Percentiles rank a stretch among this genome's conserved stretches.
Conservation (phyloP, 495 filamentous ascomycete species). For the Penicillium lividum region DNA sequence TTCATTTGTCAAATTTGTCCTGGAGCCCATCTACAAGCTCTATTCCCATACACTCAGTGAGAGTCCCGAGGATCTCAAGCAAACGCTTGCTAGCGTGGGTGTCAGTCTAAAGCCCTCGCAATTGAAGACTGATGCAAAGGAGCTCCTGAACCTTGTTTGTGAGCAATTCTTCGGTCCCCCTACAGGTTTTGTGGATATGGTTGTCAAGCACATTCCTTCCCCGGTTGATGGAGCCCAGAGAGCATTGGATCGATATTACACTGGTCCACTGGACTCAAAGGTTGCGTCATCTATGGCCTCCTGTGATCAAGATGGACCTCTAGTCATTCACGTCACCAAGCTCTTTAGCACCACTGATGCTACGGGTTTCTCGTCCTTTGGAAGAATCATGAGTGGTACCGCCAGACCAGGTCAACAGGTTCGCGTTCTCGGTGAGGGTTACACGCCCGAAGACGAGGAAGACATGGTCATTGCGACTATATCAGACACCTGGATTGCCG, state of each 20-base stretch:
- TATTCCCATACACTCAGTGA: conserved; percentile 95
- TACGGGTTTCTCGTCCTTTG: conserved; percentile 82
- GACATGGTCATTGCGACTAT: conserved; percentile 94
- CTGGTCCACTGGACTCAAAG: conserved; percentile 88
- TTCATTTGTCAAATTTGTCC: conserved; percentile 89
- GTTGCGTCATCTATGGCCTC: conserved; percentile 74
- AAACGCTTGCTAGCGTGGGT: conserved; percentile 74
- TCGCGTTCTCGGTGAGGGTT: conserved; percentile 91
- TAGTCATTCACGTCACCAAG: conserved; percentile 90
- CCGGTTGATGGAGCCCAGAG: conserved; percentile 75
- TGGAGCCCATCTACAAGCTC: conserved; percentile 97
- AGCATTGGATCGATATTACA: conserved; percentile 84
- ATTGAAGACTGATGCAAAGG: conserved; percentile 85
- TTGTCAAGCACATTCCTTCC: conserved; percentile 86
- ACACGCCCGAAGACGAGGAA: conserved; percentile 96
- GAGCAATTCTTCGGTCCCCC: conserved; percentile 93
- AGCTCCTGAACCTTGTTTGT: conserved; percentile 85
- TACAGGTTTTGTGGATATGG: conserved; percentile 93
- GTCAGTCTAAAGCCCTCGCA: conserved; percentile 89
- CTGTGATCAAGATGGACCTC: conserved; percentile 86
- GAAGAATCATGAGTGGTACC: conserved; percentile 91
- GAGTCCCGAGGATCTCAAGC: conserved; percentile 81
- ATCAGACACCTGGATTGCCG: conserved; percentile 86
- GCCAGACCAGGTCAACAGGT: conserved; percentile 79
- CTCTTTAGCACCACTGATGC: conserved; percentile 88